Evolutionary conservation across 1,284 basidiomycete genomes (phyloP), one percentile per base, ranked within the genome.

Genomic region (Moesziomyces sp.): DNA sequence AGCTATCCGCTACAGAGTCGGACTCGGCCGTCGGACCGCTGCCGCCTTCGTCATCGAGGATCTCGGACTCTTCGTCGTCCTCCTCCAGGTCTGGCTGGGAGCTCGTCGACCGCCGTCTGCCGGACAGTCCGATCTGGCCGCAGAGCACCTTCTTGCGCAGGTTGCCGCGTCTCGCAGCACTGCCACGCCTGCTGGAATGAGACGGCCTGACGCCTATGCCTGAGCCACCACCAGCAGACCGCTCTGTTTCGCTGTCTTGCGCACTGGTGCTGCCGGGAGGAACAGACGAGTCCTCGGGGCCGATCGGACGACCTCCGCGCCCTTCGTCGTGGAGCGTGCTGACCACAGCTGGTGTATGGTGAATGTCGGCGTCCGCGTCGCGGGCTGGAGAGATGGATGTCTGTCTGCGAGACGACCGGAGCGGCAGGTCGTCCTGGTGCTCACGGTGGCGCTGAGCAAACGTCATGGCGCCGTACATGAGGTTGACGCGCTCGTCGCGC

Each of bases 391-490:
- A 33, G 10, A 13, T 13, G 2, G 30, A 33, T 11, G 10, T 24
- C 51, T 14, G 19, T 44, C 16, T 49, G 35, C 54, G 47, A 14
- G 46, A 30, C 19, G 58, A 53, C 13, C 63, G 50, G 19, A 59
- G 35, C 9, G 59, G 56, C 14, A 54, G 16, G 14, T 68, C 64
- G 13, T 26, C 23, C 8, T 66, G 57, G 0, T 58, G 48, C 7
- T 61, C 58, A 8, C 67, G 55, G 10, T 52, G 52, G 28, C 64
- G 58, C 16, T 62, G 61, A 2, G 74, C 67, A 66, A 70, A 76
- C 9, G 53, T 55, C 67, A 78, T 78, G 42, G 70, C 73, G 16
- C 67, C 74, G 26, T 67, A 76, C 59, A 76, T 67, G 18, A 76
- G 26, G 11, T 59, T 58, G 26, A 70, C 47, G 1, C 77, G 64